A percentile compares a stretch with the other conserved stretches of the same genome.
phyloP scores from a whole-genome alignment of 352 stramenopile species.

The Phytophthora cactorum region DNA sequence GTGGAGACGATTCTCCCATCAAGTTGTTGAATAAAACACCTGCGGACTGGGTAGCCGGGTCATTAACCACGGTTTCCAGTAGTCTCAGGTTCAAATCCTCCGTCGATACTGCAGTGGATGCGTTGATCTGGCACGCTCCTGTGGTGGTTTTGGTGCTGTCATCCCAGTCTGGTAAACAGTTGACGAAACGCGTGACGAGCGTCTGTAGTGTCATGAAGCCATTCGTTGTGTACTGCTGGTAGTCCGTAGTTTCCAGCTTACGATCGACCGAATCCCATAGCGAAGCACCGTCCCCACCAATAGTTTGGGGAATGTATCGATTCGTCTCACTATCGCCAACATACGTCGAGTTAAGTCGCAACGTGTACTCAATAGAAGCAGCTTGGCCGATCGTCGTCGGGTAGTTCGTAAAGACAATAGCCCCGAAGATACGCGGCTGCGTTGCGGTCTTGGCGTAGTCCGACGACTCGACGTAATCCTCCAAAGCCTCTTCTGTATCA shows the following conservation, averaged over 20 bases:
- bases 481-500: slow-evolving; percentile 33
- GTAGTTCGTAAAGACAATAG: slow-evolving; percentile 45
- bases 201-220: slow-evolving; percentile 61
- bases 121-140: slow-evolving; percentile 25
- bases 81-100: slow-evolving; percentile 25
- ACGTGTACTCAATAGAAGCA: slow-evolving; percentile 41
- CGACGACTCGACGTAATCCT: slow-evolving; percentile 42
- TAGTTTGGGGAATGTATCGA: slow-evolving; percentile 24
- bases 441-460: slow-evolving; percentile 38
- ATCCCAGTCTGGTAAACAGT: slow-evolving; percentile 50
- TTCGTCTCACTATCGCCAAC: slow-evolving; percentile 18
- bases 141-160: slow-evolving; percentile 19
- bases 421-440: slow-evolving; percentile 50
- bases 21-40: slow-evolving; percentile 21
- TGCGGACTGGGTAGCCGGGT: slow-evolving; percentile 32
- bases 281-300: slow-evolving; percentile 22
- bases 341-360: slow-evolving; percentile 44
- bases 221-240: slow-evolving; percentile 43
- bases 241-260: slow-evolving; percentile 37
- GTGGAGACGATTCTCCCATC: slow-evolving; percentile 21
- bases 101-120: slow-evolving; percentile 11
- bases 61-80: slow-evolving; percentile 30
- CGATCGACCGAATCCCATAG: slow-evolving; percentile 26
- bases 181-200: slow-evolving; percentile 47
- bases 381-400: slow-evolving; percentile 35